These are phyloP conservation scores for Wickerhamiella sergipiensis DNA, from an alignment of 805 yeast genomes.

Conservation along the genomic window DNA sequence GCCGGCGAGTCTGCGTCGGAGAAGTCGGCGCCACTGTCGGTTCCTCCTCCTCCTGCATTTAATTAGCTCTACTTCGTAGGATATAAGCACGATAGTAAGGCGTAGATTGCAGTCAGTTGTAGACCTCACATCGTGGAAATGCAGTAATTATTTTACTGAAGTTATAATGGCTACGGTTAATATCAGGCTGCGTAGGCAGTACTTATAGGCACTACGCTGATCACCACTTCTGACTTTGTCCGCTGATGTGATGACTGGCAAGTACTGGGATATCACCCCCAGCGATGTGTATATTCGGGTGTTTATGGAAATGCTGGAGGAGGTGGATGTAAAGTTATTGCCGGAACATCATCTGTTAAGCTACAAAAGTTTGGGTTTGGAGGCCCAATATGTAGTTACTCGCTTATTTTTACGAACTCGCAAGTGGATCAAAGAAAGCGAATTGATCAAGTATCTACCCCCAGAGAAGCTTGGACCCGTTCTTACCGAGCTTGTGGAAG, in stretches of 20 bases:
- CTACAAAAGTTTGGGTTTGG: conserved; percentile 6
- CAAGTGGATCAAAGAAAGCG: conserved; percentile 15
- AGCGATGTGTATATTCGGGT: conserved; percentile 17
- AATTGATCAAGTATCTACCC: conserved; percentile 16
- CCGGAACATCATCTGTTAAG: background rate
- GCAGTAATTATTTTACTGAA: too few species aligned
- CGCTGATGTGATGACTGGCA: background rate
- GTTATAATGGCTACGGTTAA: too few species aligned
- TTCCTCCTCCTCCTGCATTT: background rate
- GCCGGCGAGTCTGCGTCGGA: background rate
- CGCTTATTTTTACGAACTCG: conserved; percentile 12
- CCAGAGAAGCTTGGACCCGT: conserved; percentile 8
- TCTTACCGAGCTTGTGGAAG: conserved; percentile 7
- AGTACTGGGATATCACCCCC: conserved; percentile 15
- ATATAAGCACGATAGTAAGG: too few species aligned
- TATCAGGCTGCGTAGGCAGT: too few species aligned
- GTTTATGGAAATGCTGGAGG: conserved; percentile 14
- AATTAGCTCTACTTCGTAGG: too few species aligned
- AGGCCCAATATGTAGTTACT: conserved; percentile 14
- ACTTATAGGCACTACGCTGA: too few species aligned
- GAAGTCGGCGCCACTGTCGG: background rate
- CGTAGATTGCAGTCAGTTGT: too few species aligned
- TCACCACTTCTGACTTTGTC: too few species aligned
- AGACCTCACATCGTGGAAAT: too few species aligned
- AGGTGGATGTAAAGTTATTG: conserved; percentile 11